phyloP scores from a whole-genome alignment of 2,329 filamentous ascomycete genomes.

The Pyrenophora seminiperda region DNA sequence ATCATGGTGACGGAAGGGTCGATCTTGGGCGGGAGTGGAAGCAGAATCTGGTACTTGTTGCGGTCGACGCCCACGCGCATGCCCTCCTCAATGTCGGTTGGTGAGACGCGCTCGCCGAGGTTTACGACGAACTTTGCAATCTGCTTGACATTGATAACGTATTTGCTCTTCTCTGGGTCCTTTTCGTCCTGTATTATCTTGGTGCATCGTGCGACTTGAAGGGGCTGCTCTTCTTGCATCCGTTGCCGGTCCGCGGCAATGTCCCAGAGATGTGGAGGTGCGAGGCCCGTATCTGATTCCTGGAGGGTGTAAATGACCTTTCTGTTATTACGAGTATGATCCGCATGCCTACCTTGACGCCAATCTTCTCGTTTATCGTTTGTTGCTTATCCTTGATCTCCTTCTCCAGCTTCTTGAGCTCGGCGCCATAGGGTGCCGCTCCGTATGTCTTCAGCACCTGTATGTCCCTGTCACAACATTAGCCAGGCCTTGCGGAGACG shows the following conservation, averaged over 20 bases:
- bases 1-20: constrained; percentile 99
- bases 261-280: constrained; percentile 98
- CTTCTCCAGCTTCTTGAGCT: constrained; percentile 96
- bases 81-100: constrained; percentile 98
- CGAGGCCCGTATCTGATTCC: constrained; percentile 98
- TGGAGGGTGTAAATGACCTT: constrained; percentile 53
- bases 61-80: constrained; percentile 98
- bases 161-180: constrained; percentile 97
- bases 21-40: constrained; percentile 96
- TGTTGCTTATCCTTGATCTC: constrained; percentile 99
- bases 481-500: constrained; percentile 24
- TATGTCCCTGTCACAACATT: constrained; percentile 74
- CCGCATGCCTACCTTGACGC: constrained; percentile 40
- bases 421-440: constrained; percentile 89
- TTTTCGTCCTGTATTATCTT: constrained; percentile 99
- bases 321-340: background rate
- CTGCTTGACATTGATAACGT: constrained; percentile 99
- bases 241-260: constrained; percentile 96
- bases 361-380: constrained; percentile 98
- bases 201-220: constrained; percentile 96
- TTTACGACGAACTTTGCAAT: constrained; percentile 99
- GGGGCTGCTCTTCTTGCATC: constrained; percentile 96
- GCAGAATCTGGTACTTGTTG: constrained; percentile 98
- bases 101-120: constrained; percentile 92
- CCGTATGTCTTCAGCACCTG: constrained; percentile 99